Conservation (phyloP, 2,329 filamentous ascomycete species). For the Phaeosphaeria sp. region DNA sequence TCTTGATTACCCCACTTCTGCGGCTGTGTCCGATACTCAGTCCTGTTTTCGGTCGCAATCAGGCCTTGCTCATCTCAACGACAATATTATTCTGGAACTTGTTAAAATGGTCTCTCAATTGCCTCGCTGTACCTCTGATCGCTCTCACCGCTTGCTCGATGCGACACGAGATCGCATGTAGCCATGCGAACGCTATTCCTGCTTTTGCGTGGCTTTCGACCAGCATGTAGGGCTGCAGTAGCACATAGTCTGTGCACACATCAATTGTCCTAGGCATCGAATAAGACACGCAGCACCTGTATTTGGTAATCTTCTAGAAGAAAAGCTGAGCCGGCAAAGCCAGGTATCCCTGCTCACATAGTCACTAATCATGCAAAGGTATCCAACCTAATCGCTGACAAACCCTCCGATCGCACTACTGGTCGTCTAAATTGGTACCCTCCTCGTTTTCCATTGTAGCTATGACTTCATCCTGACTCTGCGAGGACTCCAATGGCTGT, state of each 20-base stretch:
- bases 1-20: constrained; percentile 9
- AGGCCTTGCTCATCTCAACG: neutral
- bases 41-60: neutral
- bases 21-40: constrained; percentile 1
- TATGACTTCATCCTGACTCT: constrained; percentile 34
- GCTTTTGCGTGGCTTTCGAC: constrained; percentile 1
- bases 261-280: constrained; percentile 2
- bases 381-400: constrained; percentile 32
- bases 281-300: constrained; percentile 7
- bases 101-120: neutral
- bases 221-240: constrained; percentile 22
- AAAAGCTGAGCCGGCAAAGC: constrained; percentile 5
- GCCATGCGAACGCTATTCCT: neutral
- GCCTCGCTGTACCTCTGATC: neutral
- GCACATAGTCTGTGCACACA: constrained; percentile 23
- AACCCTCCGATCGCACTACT: constrained; percentile 30
- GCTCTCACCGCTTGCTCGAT: neutral
- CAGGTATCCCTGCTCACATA: constrained; percentile 17
- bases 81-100: neutral
- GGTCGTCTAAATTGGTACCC: constrained; percentile 26
- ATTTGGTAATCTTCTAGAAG: constrained; percentile 37
- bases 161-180: neutral
- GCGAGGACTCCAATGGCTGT: constrained; percentile 5
- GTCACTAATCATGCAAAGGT: constrained; percentile 33
- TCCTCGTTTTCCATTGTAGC: constrained; percentile 4